Percentiles rank a stretch among this genome's conserved stretches.
Evolutionary conservation across 768 basidiomycete genomes (phyloP).

Genomic region (Udeniomyces megalosporus): DNA sequence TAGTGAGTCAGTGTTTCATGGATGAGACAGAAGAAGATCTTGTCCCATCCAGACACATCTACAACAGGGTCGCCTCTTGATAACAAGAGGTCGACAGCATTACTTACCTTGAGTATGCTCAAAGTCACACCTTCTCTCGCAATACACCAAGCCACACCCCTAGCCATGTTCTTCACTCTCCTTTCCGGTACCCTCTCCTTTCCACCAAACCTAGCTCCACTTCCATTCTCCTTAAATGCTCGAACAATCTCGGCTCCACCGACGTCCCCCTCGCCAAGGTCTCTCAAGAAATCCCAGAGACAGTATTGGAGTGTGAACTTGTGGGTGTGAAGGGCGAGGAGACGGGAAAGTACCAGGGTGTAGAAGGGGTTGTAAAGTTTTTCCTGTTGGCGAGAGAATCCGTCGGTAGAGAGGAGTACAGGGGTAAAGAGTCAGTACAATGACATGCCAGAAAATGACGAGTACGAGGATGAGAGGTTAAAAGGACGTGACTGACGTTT

Average conservation of each 20-base stretch:
- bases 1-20: too few relatives aligned
- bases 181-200: constrained; percentile 29
- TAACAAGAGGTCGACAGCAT: not conserved
- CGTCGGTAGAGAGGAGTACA: not conserved
- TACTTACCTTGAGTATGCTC: constrained; percentile 60
- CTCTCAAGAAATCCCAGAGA: constrained; percentile 90
- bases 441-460: not conserved
- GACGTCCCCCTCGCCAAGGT: constrained; percentile 65
- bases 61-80: too few relatives aligned
- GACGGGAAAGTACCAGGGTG: constrained; percentile 66
- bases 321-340: constrained; percentile 62
- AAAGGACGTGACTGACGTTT: constrained; percentile 19
- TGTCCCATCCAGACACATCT: too few relatives aligned
- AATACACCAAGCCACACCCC: constrained; percentile 82
- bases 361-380: constrained; percentile 91
- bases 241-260: constrained; percentile 66
- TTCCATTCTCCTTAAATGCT: constrained; percentile 31
- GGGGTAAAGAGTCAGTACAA: not conserved
- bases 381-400: constrained; percentile 40
- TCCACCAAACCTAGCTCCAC: constrained; percentile 24
- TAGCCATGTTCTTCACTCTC: constrained; percentile 56
- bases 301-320: constrained; percentile 87
- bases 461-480: not conserved
- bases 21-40: too few relatives aligned
- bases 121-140: constrained; percentile 64